phyloP scores from a whole-genome alignment of 345 rosid genomes.

The Eutrema heterophyllum region DNA sequence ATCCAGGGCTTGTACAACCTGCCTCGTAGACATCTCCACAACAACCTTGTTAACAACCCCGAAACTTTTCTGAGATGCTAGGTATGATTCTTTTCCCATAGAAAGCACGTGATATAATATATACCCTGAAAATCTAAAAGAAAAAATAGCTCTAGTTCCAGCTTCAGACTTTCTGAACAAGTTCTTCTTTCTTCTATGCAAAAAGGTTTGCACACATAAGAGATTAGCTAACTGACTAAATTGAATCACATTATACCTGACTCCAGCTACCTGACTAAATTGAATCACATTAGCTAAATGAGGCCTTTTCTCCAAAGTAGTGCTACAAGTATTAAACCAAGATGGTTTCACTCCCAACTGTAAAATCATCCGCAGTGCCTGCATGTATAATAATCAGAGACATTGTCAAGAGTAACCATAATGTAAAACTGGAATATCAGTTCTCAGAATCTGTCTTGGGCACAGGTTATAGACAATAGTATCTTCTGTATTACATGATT shows the following conservation, averaged over 20 bases:
- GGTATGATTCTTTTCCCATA: no score
- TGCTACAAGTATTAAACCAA: slow-evolving; percentile 88
- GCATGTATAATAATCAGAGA: slow-evolving; percentile 23
- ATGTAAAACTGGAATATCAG: neutral
- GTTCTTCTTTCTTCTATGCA: neutral
- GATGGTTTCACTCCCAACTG: slow-evolving; percentile 93
- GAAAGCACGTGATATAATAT: no score
- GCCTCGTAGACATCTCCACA: no score
- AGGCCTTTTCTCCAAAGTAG: slow-evolving; percentile 65
- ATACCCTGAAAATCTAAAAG: no score
- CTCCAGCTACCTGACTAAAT: no score
- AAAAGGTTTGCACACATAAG: neutral
- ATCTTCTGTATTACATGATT: slow-evolving; percentile 8
- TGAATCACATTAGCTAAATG: no score
- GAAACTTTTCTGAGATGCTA: no score
- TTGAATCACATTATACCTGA: neutral
- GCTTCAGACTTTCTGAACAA: neutral
- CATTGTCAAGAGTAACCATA: slow-evolving; percentile 12
- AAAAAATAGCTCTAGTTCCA: neutral
- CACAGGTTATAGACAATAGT: neutral
- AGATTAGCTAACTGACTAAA: neutral
- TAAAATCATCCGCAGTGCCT: slow-evolving; percentile 96
- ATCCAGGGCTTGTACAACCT: no score
- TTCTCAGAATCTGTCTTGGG: slow-evolving; percentile 4
- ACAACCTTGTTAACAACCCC: no score